These are phyloP conservation scores for Haplosporangium sp. DNA, from an alignment of 371 early-diverging fungal genomes.

Conservation along the genomic window DNA sequence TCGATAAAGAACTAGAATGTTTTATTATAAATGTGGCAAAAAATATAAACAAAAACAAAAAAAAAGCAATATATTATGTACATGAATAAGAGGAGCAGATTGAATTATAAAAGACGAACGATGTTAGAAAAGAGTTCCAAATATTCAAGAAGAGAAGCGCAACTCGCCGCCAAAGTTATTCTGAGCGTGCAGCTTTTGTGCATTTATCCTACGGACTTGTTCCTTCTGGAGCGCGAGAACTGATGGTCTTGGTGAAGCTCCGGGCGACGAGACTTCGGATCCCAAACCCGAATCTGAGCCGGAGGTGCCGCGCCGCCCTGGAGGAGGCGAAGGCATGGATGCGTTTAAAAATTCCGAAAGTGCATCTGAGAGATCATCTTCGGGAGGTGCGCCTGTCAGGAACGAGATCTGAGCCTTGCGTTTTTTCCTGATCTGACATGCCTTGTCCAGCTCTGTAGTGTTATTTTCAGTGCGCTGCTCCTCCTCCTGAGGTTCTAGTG, in stretches of 20 bases:
- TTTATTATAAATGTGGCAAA: background rate
- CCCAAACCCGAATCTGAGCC: background rate
- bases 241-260: slow-evolving; percentile 6
- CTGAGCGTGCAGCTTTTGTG: slow-evolving; percentile 9
- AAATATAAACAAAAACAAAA: background rate
- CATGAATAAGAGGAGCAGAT: background rate
- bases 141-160: background rate
- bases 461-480: background rate
- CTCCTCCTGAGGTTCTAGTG: background rate
- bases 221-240: slow-evolving; percentile 3
- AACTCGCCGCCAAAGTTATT: slow-evolving; percentile 9
- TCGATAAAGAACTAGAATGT: background rate
- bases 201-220: slow-evolving; percentile 1
- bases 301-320: slow-evolving; percentile 1
- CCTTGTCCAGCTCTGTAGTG: background rate
- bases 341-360: slow-evolving; percentile 14
- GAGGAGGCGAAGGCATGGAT: slow-evolving; percentile 2
- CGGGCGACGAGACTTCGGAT: background rate
- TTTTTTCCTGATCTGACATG: slow-evolving; percentile 1
- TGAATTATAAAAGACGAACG: background rate
- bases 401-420: slow-evolving; percentile 34
- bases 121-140: no score
- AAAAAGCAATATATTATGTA: background rate
- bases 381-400: slow-evolving; percentile 22
- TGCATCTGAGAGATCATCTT: slow-evolving; percentile 15